Evolutionary conservation across 108 stramenopile genomes (phyloP).

Genomic region (Hondaea fermentalgiana): DNA sequence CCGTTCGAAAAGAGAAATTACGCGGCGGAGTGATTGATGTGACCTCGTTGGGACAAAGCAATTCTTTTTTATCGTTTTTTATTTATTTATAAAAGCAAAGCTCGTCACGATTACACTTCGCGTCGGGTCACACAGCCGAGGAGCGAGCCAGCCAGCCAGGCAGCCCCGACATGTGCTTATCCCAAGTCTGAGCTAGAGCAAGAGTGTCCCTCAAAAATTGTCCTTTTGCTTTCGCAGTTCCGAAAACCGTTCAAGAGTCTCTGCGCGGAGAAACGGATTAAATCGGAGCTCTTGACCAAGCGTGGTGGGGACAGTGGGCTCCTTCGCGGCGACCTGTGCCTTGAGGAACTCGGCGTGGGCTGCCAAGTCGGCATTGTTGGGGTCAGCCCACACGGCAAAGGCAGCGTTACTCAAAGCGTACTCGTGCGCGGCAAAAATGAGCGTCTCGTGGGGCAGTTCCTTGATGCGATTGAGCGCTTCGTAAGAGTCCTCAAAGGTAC

Average conservation of each 20-base stretch:
- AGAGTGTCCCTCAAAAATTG: neutral
- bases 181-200: too few relatives aligned
- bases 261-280: slow-evolving; percentile 60
- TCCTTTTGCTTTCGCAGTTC: neutral
- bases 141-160: too few relatives aligned
- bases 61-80: too few relatives aligned
- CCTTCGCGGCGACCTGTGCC: slow-evolving; percentile 41
- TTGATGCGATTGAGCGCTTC: slow-evolving; percentile 47
- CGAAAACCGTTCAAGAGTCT: neutral
- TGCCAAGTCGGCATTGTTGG: slow-evolving; percentile 55
- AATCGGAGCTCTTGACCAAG: slow-evolving; percentile 60
- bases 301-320: slow-evolving; percentile 66
- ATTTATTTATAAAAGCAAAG: too few relatives aligned
- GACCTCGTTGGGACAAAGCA: too few relatives aligned
- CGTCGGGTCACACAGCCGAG: too few relatives aligned
- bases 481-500: slow-evolving; percentile 66
- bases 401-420: slow-evolving; percentile 56
- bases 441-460: slow-evolving; percentile 65
- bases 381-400: slow-evolving; percentile 66
- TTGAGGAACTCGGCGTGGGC: slow-evolving; percentile 46
- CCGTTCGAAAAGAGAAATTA: too few relatives aligned
- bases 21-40: too few relatives aligned
- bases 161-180: too few relatives aligned
- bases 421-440: slow-evolving; percentile 61
- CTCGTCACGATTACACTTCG: too few relatives aligned